phyloP scores from a whole-genome alignment of 768 basidiomycete species.

The Coprinopsis marcescibilis region DNA sequence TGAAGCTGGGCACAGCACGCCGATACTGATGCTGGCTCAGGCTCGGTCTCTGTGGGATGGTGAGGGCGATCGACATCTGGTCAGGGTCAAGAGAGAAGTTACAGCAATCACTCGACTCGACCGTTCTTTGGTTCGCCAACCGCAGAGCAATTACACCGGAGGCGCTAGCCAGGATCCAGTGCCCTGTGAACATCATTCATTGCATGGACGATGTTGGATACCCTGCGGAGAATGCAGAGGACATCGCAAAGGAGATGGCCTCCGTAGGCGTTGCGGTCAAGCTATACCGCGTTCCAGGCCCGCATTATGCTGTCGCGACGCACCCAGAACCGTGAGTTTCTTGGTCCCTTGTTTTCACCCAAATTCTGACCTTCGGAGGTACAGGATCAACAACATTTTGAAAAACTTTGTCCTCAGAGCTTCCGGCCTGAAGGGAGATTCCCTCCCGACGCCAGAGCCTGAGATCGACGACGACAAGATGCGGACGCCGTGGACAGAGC shows the following conservation, averaged over 20 bases:
- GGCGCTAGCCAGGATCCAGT: constrained; percentile 18
- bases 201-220: constrained; percentile 27
- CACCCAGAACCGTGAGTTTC: constrained; percentile 18
- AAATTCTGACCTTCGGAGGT: neutral
- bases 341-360: neutral
- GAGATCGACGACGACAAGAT: constrained; percentile 4
- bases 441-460: neutral
- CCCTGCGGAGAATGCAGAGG: constrained; percentile 16
- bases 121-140: constrained; percentile 16
- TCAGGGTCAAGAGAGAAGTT: constrained; percentile 15
- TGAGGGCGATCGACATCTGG: constrained; percentile 13
- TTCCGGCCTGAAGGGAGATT: neutral
- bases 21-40: constrained; percentile 5
- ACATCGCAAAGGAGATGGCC: constrained; percentile 15
- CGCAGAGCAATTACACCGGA: constrained; percentile 12
- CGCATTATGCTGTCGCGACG: constrained; percentile 25
- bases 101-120: constrained; percentile 11
- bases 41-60: constrained; percentile 8
- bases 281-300: constrained; percentile 20
- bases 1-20: neutral
- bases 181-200: constrained; percentile 25
- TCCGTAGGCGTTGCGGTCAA: constrained; percentile 17
- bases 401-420: neutral
- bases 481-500: constrained; percentile 9
- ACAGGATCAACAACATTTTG: constrained; percentile 8